phyloP scores from a whole-genome alignment of 1,284 basidiomycete genomes.

The Papiliotrema terrestris region DNA sequence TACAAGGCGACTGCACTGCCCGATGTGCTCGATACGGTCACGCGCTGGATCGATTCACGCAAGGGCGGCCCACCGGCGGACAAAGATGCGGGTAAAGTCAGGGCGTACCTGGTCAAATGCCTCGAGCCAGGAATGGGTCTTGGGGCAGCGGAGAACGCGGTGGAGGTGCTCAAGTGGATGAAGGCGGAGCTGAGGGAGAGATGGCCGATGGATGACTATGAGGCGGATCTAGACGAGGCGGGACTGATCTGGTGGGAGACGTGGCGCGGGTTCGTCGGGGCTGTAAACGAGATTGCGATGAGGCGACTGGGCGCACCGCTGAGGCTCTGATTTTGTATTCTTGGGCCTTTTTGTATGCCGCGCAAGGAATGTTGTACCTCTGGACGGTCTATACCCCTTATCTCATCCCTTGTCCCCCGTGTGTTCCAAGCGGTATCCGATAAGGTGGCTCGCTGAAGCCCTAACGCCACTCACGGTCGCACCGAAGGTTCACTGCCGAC shows the following conservation, averaged over 20 bases:
- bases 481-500: no score
- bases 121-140: conserved; percentile 58
- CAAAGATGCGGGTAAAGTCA: conserved; percentile 67
- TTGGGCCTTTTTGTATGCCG: no score
- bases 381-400: no score
- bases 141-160: conserved; percentile 62
- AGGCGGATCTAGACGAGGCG: conserved; percentile 2
- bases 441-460: no score
- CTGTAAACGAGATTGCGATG: conserved; percentile 60
- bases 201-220: conserved; percentile 5
- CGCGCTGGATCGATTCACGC: conserved; percentile 64
- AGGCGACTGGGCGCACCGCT: conserved; percentile 64
- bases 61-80: conserved; percentile 57
- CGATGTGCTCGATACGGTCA: conserved; percentile 66
- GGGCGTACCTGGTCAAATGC: conserved; percentile 63
- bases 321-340: background rate
- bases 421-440: no score
- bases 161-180: conserved; percentile 75
- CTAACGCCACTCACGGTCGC: no score
- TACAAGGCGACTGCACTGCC: conserved; percentile 48
- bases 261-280: conserved; percentile 61
- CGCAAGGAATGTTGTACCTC: no score
- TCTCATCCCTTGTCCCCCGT: no score
- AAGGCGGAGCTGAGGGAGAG: conserved; percentile 30
- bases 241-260: conserved; percentile 64